Evolutionary conservation across 148 eudicot genomes (phyloP).

Genomic region (Vaccinium corymbosum): DNA sequence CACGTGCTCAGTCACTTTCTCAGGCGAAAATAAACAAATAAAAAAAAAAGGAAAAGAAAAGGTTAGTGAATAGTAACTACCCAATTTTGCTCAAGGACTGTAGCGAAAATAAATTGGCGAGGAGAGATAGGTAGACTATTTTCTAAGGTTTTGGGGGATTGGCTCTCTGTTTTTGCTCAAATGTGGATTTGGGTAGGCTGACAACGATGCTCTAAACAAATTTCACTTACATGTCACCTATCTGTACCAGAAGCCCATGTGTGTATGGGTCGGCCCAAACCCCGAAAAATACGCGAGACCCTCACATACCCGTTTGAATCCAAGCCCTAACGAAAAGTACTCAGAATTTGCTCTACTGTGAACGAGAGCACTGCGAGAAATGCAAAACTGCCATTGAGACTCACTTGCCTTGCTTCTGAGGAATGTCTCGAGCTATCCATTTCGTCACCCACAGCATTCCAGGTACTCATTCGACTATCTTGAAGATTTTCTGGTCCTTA

Average conservation of each 20-base stretch:
- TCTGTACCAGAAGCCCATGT: neutral
- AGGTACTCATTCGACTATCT: slow-evolving; percentile 30
- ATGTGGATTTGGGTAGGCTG: too few relatives aligned
- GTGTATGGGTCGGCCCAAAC: neutral
- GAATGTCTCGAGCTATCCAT: slow-evolving; percentile 58
- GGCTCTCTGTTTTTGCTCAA: too few relatives aligned
- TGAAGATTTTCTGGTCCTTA: neutral
- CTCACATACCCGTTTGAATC: neutral
- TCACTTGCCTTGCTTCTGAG: neutral
- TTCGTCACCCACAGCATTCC: slow-evolving; percentile 36
- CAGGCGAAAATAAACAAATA: too few relatives aligned
- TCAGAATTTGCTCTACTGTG: neutral
- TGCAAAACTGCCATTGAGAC: slow-evolving; percentile 31
- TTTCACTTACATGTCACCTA: too few relatives aligned
- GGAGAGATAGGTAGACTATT: too few relatives aligned
- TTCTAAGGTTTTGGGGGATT: too few relatives aligned
- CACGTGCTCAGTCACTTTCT: too few relatives aligned
- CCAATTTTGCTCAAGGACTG: too few relatives aligned
- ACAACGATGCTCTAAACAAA: too few relatives aligned
- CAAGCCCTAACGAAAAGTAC: neutral
- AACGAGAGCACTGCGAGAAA: slow-evolving; percentile 21
- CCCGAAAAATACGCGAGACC: neutral
- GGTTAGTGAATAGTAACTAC: too few relatives aligned
- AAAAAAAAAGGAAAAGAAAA: too few relatives aligned
- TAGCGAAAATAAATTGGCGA: too few relatives aligned